Evolutionary conservation across 345 rosid genomes (phyloP).

Genomic region (Gossypium anomalum): DNA sequence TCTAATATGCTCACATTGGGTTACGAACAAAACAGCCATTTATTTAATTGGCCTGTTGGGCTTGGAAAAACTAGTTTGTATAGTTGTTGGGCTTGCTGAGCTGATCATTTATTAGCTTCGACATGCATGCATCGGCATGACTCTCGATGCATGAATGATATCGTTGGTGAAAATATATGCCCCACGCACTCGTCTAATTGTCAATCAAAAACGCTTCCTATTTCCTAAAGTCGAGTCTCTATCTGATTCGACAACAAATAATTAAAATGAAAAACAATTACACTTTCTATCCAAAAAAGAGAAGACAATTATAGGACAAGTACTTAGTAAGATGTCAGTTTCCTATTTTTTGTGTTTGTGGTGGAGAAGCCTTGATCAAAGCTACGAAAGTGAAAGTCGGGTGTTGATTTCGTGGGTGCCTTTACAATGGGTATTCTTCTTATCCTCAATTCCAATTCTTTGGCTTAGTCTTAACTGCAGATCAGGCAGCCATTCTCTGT

Average conservation of each 20-base stretch:
- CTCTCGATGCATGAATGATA: not conserved
- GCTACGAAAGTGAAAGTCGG: slow-evolving; percentile 43
- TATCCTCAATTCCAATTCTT: slow-evolving; percentile 28
- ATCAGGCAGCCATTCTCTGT: slow-evolving; percentile 35
- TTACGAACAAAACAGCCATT: too few species aligned
- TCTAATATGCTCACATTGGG: not conserved
- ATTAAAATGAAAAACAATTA: not conserved
- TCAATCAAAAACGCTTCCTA: slow-evolving; percentile 1
- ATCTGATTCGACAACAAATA: not conserved
- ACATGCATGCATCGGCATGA: not conserved
- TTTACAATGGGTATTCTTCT: slow-evolving; percentile 19
- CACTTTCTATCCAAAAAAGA: not conserved
- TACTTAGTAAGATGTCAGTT: slow-evolving; percentile 25
- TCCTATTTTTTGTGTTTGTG: slow-evolving; percentile 1
- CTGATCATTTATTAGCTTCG: not conserved
- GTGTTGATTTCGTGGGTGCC: slow-evolving; percentile 36
- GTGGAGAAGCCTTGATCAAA: too few species aligned
- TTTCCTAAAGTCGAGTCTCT: not conserved
- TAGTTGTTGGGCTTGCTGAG: not conserved
- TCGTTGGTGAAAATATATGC: not conserved
- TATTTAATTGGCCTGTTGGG: too few species aligned
- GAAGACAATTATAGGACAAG: not conserved
- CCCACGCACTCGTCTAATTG: not conserved
- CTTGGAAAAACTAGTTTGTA: too few species aligned
- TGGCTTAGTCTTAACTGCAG: slow-evolving; percentile 42